Conservation (phyloP, 768 basidiomycete genomes). For the Xerocomus brunneocitrinus region DNA sequence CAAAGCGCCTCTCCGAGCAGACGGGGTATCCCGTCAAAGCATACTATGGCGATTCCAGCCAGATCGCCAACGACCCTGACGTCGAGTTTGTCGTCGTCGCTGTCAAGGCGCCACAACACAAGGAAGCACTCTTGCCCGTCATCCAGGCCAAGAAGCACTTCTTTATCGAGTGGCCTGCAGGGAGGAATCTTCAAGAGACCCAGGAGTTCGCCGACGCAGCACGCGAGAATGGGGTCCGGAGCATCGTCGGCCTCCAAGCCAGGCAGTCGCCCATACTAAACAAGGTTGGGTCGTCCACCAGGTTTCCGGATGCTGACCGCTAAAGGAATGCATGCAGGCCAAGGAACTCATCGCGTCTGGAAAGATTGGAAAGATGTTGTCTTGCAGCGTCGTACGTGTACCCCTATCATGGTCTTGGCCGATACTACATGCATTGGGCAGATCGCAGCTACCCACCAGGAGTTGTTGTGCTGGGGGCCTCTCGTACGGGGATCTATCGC, state of each 20-base stretch:
- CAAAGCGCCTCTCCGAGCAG: constrained; percentile 4
- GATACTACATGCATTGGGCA: background rate
- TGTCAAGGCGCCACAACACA: constrained; percentile 9
- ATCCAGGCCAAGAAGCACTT: constrained; percentile 13
- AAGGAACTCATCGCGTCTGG: constrained; percentile 7
- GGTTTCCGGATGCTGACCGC: background rate
- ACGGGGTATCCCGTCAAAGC: constrained; percentile 6
- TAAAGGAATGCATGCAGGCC: background rate
- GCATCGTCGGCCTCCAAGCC: constrained; percentile 6
- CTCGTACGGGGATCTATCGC: background rate
- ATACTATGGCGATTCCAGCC: constrained; percentile 9
- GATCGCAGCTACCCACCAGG: constrained; percentile 2
- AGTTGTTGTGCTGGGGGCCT: background rate
- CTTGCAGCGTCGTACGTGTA: constrained; percentile 7
- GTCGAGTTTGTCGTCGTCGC: constrained; percentile 12
- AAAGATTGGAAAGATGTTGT: constrained; percentile 7
- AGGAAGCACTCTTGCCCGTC: constrained; percentile 5
- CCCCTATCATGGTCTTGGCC: background rate
- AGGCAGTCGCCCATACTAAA: constrained; percentile 3
- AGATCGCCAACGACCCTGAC: constrained; percentile 14
- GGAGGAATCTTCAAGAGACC: constrained; percentile 8
- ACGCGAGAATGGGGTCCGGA: constrained; percentile 4
- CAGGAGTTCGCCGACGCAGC: constrained; percentile 7
- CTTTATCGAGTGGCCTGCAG: constrained; percentile 12
- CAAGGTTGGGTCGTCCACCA: background rate